Conservation (phyloP, 2,329 filamentous ascomycete genomes). For the Claviceps sp. region DNA sequence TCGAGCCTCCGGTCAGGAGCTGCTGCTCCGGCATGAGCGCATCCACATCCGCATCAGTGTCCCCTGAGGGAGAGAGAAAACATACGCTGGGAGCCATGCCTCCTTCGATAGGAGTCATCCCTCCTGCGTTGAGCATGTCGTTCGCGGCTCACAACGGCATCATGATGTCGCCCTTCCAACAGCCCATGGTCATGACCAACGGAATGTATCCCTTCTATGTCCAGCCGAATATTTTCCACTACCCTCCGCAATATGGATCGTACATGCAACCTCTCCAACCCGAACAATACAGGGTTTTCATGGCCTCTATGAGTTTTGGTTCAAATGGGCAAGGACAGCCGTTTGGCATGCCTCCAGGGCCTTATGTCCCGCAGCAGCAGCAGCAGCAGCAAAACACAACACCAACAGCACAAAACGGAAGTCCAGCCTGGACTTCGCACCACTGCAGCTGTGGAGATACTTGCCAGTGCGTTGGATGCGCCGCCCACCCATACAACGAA, state of each 20-base stretch:
- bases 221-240: constrained; percentile 35
- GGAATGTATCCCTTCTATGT: constrained; percentile 27
- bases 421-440: constrained; percentile 20
- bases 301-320: constrained; percentile 21
- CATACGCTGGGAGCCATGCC: constrained; percentile 11
- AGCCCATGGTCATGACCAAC: constrained; percentile 23
- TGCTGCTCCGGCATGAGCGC: constrained; percentile 16
- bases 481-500: constrained; percentile 54
- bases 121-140: constrained; percentile 8
- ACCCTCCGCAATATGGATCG: constrained; percentile 40
- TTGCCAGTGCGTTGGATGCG: constrained; percentile 56
- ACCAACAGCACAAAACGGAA: constrained; percentile 8
- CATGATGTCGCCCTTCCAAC: constrained; percentile 24
- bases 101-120: constrained; percentile 8
- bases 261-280: constrained; percentile 41
- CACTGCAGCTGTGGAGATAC: constrained; percentile 50
- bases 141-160: constrained; percentile 13
- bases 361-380: constrained; percentile 8
- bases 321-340: constrained; percentile 1
- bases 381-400: not conserved
- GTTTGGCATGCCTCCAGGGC: constrained; percentile 12
- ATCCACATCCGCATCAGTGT: constrained; percentile 2
- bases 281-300: constrained; percentile 37
- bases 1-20: constrained; percentile 11
- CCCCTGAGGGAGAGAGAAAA: constrained; percentile 11